These are phyloP conservation scores for Trichoderma asperellum DNA, from an alignment of 2,329 filamentous ascomycete species.

Conservation along the genomic window DNA sequence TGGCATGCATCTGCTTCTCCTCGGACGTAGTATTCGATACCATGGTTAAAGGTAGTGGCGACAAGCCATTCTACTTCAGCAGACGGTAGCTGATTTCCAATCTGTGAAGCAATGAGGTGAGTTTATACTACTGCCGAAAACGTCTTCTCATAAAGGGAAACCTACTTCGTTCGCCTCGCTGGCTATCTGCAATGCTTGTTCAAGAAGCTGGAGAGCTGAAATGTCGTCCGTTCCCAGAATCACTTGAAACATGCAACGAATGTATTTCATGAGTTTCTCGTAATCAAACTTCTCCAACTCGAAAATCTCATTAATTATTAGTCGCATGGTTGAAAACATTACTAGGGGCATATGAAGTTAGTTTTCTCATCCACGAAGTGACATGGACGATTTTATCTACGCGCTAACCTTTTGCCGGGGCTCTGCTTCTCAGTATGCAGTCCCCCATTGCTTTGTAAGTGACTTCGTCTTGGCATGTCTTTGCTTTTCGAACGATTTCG, in stretches of 20 bases:
- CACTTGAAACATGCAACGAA: conserved; percentile 75
- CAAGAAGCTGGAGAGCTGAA: conserved; percentile 62
- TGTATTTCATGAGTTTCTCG: conserved; percentile 71
- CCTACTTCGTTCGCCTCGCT: conserved; percentile 53
- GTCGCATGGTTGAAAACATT: conserved; percentile 59
- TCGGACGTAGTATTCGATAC: conserved; percentile 65
- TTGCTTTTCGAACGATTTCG: conserved; percentile 59
- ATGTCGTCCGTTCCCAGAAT: conserved; percentile 61
- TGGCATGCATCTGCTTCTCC: conserved; percentile 59
- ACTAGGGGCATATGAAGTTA: conserved; percentile 42
- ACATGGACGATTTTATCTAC: not conserved
- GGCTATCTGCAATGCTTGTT: conserved; percentile 63
- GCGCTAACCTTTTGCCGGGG: conserved; percentile 54
- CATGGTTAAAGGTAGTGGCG: conserved; percentile 69
- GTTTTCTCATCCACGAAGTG: not conserved
- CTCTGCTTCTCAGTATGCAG: conserved; percentile 59
- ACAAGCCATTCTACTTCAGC: conserved; percentile 79
- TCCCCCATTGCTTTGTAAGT: conserved; percentile 69
- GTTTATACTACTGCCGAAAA: conserved; percentile 27
- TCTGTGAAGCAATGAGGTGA: conserved; percentile 35
- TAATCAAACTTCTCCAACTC: conserved; percentile 59
- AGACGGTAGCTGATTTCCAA: conserved; percentile 59
- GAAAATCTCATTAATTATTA: conserved; percentile 72
- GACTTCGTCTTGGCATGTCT: conserved; percentile 47
- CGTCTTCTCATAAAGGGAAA: not conserved